Evolutionary conservation across 768 basidiomycete species (phyloP), one percentile per base, ranked within the genome.

Genomic region (Trametes maxima): DNA sequence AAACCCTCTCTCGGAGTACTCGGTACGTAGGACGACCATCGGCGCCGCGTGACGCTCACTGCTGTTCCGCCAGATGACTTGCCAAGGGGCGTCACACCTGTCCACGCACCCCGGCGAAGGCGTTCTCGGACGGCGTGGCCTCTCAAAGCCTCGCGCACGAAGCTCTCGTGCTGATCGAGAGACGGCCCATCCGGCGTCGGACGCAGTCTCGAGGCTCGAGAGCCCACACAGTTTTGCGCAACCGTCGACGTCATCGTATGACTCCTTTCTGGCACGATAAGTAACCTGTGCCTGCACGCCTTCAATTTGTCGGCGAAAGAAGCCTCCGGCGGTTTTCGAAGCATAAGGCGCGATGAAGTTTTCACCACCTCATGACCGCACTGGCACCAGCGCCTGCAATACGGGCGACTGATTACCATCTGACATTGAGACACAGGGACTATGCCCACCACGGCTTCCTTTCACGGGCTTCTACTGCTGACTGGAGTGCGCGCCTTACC

Each of bases 101-200:
- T 45, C 19, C 54, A 55, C 28, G 48, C 48, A 42, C 11, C 40
- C 11, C 33, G n/a, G 6, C 14, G 33, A 45, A 45, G 48, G 40
- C 36, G 54, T 50, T 50, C 48, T 50, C 47, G 46, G 28, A 47
- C 45, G 47, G 47, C 53, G 35, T 33, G 47, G 39, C 40, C 44
- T 16, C 22, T 22, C 3, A 37, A 47, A 39, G 36, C 35, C 22
- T 33, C 22, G 39, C n/a, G 40, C 37, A 49, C 54, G 54, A 51
- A 51, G 54, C 54, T 57, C 60, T 62, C 42, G 42, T 48, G 40
- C 50, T 47, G 54, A 49, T 45, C 60, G 42, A 56, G 54, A 33
- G 28, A 45, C 49, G 37, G 11, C 42, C 17, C 46, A 35, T 33
- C 48, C n/a, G 36, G 14, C 37, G 37, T 39, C 56, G 21, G 14